A percentile compares a stretch with the other conserved stretches of the same genome.
phyloP scores from a whole-genome alignment of 768 basidiomycete genomes.

The Tephrocybe sp. region DNA sequence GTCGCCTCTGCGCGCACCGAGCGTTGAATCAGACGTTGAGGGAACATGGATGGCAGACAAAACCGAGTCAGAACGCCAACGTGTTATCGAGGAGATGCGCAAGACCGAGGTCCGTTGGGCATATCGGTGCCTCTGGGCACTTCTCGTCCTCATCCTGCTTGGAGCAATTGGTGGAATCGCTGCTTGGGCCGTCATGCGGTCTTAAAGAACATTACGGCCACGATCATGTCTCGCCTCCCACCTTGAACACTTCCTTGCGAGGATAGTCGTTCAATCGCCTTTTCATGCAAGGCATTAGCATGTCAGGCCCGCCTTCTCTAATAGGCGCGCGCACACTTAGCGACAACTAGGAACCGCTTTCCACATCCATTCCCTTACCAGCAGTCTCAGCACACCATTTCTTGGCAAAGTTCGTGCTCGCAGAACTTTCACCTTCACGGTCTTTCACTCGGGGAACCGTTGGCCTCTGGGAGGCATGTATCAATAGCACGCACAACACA shows the following conservation, averaged over 20 bases:
- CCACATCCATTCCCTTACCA: no score
- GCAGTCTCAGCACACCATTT: not conserved
- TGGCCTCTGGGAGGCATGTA: slow-evolving; percentile 13
- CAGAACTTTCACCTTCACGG: not conserved
- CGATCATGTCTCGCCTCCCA: not conserved
- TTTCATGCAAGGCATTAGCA: no score
- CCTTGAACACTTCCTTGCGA: not conserved
- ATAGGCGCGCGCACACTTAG: no score
- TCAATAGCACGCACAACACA: slow-evolving; percentile 9
- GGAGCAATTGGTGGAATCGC: slow-evolving; percentile 29
- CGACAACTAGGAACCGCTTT: no score
- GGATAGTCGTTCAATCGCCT: not conserved
- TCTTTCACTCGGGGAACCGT: not conserved
- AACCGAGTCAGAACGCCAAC: slow-evolving; percentile 48
- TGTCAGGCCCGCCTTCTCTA: no score
- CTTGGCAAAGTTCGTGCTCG: not conserved
- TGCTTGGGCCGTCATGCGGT: slow-evolving; percentile 30
- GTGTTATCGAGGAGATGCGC: slow-evolving; percentile 48
- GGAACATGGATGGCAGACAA: slow-evolving; percentile 56
- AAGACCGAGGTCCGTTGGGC: slow-evolving; percentile 57
- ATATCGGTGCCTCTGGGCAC: slow-evolving; percentile 52
- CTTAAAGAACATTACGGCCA: slow-evolving; percentile 12
- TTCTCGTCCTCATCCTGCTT: slow-evolving; percentile 44
- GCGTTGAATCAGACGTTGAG: slow-evolving; percentile 22
- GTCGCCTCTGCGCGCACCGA: slow-evolving; percentile 49